phyloP scores from a whole-genome alignment of 2,329 filamentous ascomycete species.

The Microcyclospora tardicrescens region DNA sequence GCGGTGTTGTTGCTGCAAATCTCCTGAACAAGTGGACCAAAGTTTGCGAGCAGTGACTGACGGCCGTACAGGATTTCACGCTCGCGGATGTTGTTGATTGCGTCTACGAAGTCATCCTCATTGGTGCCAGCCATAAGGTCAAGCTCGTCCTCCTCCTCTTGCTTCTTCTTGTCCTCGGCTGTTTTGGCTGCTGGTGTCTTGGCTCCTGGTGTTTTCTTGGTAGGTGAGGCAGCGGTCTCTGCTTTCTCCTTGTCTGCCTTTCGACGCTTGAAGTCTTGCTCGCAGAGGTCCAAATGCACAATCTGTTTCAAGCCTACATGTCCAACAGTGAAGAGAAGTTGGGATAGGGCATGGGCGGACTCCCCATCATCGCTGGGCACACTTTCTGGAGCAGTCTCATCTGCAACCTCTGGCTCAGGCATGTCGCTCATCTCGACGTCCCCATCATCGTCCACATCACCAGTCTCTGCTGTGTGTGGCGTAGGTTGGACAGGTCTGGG shows the following conservation, averaged over 20 bases:
- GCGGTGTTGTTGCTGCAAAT: constrained; percentile 90
- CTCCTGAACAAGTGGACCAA: constrained; percentile 82
- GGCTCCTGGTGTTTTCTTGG: constrained; percentile 22
- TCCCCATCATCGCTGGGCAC: constrained; percentile 5
- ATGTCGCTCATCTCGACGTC: constrained; percentile 28
- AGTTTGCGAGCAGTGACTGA: constrained; percentile 73
- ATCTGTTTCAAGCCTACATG: constrained; percentile 98
- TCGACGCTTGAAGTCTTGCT: constrained; percentile 91
- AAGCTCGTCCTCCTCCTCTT: constrained; percentile 68
- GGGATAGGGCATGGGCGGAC: constrained; percentile 61
- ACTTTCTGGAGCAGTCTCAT: constrained; percentile 5
- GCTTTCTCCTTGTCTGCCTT: constrained; percentile 70
- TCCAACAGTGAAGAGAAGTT: constrained; percentile 86
- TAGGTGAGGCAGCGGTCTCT: constrained; percentile 18
- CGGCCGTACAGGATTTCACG: constrained; percentile 72
- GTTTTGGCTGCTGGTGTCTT: constrained; percentile 22
- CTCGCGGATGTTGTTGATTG: constrained; percentile 72
- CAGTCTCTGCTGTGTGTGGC: constrained; percentile 14
- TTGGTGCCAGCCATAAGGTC: constrained; percentile 95
- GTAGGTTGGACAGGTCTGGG: constrained; percentile 31
- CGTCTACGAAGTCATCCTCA: constrained; percentile 84
- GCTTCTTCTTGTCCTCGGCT: constrained; percentile 38
- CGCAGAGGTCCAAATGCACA: constrained; percentile 92
- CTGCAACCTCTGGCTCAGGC: constrained; percentile 10
- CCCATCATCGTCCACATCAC: constrained; percentile 18